These are phyloP conservation scores for Stromatinia cepivora DNA, from an alignment of 2,329 filamentous ascomycete genomes.

Conservation along the genomic window DNA sequence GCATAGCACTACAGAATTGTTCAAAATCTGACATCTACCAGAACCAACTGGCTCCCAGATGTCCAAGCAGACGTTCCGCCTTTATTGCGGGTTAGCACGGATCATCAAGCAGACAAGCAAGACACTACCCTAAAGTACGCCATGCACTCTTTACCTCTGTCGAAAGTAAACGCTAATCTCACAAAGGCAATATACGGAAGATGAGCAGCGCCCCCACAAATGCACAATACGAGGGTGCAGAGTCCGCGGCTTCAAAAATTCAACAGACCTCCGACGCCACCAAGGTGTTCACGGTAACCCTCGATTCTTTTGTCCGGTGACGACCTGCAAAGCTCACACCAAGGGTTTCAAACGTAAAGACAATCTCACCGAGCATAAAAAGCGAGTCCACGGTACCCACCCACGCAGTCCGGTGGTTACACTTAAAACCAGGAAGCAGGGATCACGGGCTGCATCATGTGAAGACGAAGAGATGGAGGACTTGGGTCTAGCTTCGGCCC, in stretches of 20 bases:
- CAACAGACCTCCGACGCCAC: not conserved
- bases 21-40: not conserved
- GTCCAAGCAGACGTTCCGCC: not conserved
- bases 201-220: not conserved
- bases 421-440: not conserved
- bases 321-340: not conserved
- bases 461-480: not conserved
- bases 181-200: not conserved
- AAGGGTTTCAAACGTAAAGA: not conserved
- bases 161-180: not conserved
- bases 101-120: not conserved
- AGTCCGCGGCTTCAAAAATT: not conserved
- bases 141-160: not conserved
- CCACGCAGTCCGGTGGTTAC: not conserved
- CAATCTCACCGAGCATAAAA: not conserved
- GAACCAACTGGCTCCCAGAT: not conserved
- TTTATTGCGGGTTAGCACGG: not conserved
- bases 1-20: not conserved
- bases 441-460: not conserved
- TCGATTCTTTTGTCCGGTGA: not conserved
- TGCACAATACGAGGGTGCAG: not conserved
- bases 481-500: not conserved
- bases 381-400: not conserved
- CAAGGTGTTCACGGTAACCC: not conserved
- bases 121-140: not conserved